Evolutionary conservation across 2,329 filamentous ascomycete species (phyloP).

Genomic region (Curvularia sp.): DNA sequence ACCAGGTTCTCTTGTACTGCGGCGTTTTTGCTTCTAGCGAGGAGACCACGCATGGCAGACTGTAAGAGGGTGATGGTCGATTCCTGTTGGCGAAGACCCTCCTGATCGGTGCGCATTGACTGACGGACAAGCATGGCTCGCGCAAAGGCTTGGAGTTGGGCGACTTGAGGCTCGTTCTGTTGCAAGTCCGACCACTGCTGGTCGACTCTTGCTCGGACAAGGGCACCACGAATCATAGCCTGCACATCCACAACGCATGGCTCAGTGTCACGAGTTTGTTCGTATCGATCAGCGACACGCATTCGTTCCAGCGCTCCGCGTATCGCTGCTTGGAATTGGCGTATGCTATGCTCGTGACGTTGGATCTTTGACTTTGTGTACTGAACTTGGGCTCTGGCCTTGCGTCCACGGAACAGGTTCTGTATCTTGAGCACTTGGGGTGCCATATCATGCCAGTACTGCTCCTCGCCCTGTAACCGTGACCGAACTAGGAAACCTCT

Average conservation of each 20-base stretch:
- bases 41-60: slow-evolving; percentile 65
- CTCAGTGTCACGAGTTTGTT: slow-evolving; percentile 68
- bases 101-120: slow-evolving; percentile 44
- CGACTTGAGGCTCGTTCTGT: slow-evolving; percentile 59
- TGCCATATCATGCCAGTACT: slow-evolving; percentile 74
- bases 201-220: slow-evolving; percentile 65
- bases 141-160: slow-evolving; percentile 51
- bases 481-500: slow-evolving; percentile 78
- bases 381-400: slow-evolving; percentile 55
- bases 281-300: slow-evolving; percentile 60
- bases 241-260: slow-evolving; percentile 62
- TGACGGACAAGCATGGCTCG: slow-evolving; percentile 53
- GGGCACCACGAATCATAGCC: slow-evolving; percentile 68
- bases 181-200: slow-evolving; percentile 44
- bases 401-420: slow-evolving; percentile 76
- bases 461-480: slow-evolving; percentile 66
- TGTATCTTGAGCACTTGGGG: slow-evolving; percentile 79
- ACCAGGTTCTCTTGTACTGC: slow-evolving; percentile 52
- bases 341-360: slow-evolving; percentile 54
- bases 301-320: slow-evolving; percentile 55
- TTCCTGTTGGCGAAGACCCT: slow-evolving; percentile 49
- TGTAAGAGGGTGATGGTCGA: slow-evolving; percentile 63
- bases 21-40: slow-evolving; percentile 51
- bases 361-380: slow-evolving; percentile 57
- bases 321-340: slow-evolving; percentile 65